Conservation (phyloP, 164 flowering plant species). For the Saururus chinensis region DNA sequence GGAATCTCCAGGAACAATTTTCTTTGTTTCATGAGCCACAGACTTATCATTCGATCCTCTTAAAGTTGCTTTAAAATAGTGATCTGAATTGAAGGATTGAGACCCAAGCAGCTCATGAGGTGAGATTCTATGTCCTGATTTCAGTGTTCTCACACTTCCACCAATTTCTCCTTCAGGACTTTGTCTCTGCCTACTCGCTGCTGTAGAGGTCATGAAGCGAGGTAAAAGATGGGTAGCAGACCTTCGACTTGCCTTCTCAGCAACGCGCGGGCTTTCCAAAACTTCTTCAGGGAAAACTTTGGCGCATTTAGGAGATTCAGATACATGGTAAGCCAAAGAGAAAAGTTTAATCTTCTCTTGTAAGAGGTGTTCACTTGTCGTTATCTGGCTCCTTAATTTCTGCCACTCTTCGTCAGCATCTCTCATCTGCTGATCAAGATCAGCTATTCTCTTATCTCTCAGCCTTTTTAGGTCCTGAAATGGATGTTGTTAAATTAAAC, state of each 20-base stretch:
- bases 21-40: slow-evolving; percentile 5
- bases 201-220: slow-evolving; percentile 73
- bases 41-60: slow-evolving; percentile 18
- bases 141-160: slow-evolving; percentile 23
- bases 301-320: slow-evolving; percentile 20
- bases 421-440: slow-evolving; percentile 44
- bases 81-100: slow-evolving; percentile 42
- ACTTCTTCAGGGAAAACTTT: slow-evolving; percentile 16
- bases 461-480: slow-evolving; percentile 47
- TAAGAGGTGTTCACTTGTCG: slow-evolving; percentile 30
- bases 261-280: slow-evolving; percentile 17
- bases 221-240: slow-evolving; percentile 30
- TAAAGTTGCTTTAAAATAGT: slow-evolving; percentile 27
- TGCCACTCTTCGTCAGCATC: slow-evolving; percentile 47
- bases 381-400: slow-evolving; percentile 34
- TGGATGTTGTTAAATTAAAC: not conserved
- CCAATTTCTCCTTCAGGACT: slow-evolving; percentile 29
- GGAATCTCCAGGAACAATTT: slow-evolving; percentile 19
- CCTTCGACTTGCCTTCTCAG: slow-evolving; percentile 16
- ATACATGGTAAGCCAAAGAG: slow-evolving; percentile 13
- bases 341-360: slow-evolving; percentile 39
- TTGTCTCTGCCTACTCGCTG: slow-evolving; percentile 57
- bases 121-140: slow-evolving; percentile 30
- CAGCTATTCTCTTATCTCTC: slow-evolving; percentile 33
- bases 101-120: slow-evolving; percentile 38